Evolutionary conservation across 176 grass and related monocot species (phyloP), one percentile per base, ranked within the genome.

Genomic region (Oryza nivara): DNA sequence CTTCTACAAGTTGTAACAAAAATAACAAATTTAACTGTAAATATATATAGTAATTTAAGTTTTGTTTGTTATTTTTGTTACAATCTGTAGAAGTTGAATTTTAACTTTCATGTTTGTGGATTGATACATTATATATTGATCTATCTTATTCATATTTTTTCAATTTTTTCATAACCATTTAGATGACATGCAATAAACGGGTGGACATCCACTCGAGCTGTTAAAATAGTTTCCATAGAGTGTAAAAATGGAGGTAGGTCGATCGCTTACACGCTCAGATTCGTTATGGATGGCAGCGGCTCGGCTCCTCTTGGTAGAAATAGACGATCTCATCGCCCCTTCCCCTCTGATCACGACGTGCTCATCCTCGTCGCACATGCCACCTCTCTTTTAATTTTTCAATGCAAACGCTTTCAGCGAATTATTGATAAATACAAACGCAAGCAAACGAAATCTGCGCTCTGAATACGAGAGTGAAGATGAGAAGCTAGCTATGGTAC

Each of bases 231-330:
- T 23, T 23, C 23, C 23, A 0, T 23, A 23, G 36, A 6, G 5
- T 38, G 6, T 40, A 52, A 17, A 54, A 54, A 17, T 54, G 51
- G 52, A 19, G 52, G 52, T 61, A 61, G 3, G 36, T 78, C 80
- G 82, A 90, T 96, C 82, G 82, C 93, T 96, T 99, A 99, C 97
- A 43, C 97, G 89, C 82, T 99, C 97, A 14, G 97, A 99, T 82
- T 99, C 91, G 83, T 99, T 99, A 48, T 99, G 97, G 74, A 88
- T 69, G 14, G 97, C 92, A 20, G 93, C 76, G 7, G 89, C 92
- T 67, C 93, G 88, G 81, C 84, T 94, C 73, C 90, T 94, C 84
- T 92, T 99, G 66, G 86, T 86, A 44, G 84, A 93, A 60, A 83
- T 65, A 23, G 93, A 94, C 67, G 81, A 78, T 68, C 90, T 91